These are phyloP conservation scores for Kodamaea laetipori DNA, from an alignment of 805 yeast genomes.

Conservation along the genomic window DNA sequence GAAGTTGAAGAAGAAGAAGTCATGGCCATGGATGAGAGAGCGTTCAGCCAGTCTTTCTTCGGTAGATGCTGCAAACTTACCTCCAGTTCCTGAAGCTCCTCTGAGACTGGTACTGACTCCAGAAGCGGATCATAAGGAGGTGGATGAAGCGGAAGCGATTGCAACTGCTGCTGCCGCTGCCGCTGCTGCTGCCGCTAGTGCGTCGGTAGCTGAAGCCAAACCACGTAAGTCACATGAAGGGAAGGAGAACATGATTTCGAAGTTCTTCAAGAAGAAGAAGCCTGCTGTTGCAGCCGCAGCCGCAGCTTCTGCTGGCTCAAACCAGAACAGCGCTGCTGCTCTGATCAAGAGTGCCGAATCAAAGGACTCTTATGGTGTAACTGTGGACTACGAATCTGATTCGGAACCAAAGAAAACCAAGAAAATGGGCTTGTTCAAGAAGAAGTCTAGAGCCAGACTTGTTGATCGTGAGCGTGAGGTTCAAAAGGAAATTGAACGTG, in stretches of 20 bases:
- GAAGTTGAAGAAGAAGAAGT: slow-evolving; percentile 37
- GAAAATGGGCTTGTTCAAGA: slow-evolving; percentile 22
- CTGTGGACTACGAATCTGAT: slow-evolving; percentile 32
- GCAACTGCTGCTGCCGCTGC: slow-evolving; percentile 7
- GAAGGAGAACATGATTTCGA: slow-evolving; percentile 43
- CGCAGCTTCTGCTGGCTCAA: slow-evolving; percentile 4
- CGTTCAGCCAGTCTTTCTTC: slow-evolving; percentile 35
- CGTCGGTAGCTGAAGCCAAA: neutral
- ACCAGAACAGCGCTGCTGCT: neutral
- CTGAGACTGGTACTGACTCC: slow-evolving; percentile 43
- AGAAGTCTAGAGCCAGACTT: slow-evolving; percentile 18
- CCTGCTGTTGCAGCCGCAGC: slow-evolving; percentile 14
- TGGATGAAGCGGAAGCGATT: slow-evolving; percentile 13
- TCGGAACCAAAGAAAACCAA: slow-evolving; percentile 18
- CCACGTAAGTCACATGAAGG: slow-evolving; percentile 20
- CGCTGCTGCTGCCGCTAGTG: slow-evolving; percentile 1
- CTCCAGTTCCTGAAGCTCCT: slow-evolving; percentile 29
- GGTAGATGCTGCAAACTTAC: slow-evolving; percentile 24
- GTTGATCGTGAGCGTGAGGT: neutral
- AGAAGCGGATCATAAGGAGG: slow-evolving; percentile 23
- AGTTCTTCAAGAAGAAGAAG: slow-evolving; percentile 41
- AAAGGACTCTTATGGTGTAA: slow-evolving; percentile 21
- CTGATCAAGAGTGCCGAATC: slow-evolving; percentile 11
- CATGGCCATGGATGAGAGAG: slow-evolving; percentile 45
- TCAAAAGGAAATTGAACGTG: neutral